Evolutionary conservation across 805 yeast genomes (phyloP), one percentile per base, ranked within the genome.

Genomic region (Lipomyces anomalus): DNA sequence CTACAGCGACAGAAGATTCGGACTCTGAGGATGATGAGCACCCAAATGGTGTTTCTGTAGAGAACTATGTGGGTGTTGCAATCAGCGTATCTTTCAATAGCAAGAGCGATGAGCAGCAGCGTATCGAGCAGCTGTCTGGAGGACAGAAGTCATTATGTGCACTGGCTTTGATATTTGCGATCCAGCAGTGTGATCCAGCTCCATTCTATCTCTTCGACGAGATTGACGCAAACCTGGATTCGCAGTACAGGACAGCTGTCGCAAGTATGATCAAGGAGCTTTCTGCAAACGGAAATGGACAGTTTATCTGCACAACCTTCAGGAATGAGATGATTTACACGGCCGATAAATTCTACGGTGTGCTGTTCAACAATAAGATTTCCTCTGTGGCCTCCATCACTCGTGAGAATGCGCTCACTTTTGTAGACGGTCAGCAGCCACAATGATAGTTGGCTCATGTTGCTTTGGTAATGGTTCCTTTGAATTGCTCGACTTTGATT

Each of bases 91-190:
- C 96, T 0, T 90, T 90, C 71, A 90, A 87, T 61, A 82, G 94
- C 6, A 81, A 81, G 59, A 72, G 75, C 22, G 84, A 89, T 60
- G 96, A 88, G 55, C 95, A 86, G 62, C 84, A 82, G 50, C 73
- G 84, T 50, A 82, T 90, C 46, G 95, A 87, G 61, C 97, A 89
- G 61, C 70, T 92, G 16, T 86, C 96, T 1, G 98, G 98, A 34
- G 98, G 98, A 7, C 98, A 92, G 61, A 90, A 90, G 62, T 84
- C 97, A 0, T 69, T 92, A n/a, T 89, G 97, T 70, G 97, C 98
- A 0, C 79, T 92, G 56, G 89, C 97, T 0, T 73, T 92, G 41
- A 89, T 92, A 54, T 72, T 92, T 47, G 97, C 98, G 3, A 86
- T 90, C 48, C 98, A 92, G 67, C 79, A 76, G 60, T 86, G 94